phyloP scores from a whole-genome alignment of 2,329 filamentous ascomycete species.

The Chaetomiaceae sp. region DNA sequence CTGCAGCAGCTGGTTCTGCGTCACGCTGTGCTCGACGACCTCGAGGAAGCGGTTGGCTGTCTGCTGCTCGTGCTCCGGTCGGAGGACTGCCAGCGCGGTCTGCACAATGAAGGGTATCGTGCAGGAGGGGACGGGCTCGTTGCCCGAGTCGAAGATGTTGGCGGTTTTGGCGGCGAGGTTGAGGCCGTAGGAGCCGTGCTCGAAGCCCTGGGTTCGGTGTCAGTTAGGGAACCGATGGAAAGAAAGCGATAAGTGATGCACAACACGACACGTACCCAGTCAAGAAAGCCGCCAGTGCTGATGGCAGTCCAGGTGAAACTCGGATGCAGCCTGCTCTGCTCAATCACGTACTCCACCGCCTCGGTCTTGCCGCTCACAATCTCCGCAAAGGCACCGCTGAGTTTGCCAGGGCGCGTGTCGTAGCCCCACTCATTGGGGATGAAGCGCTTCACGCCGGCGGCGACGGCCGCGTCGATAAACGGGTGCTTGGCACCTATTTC shows the following conservation, averaged over 20 bases:
- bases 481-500: conserved; percentile 40
- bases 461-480: conserved; percentile 49
- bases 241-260: too few relatives aligned
- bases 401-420: conserved; percentile 27
- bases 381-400: conserved; percentile 14
- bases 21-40: conserved; percentile 47
- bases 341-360: conserved; percentile 44
- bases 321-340: conserved; percentile 36
- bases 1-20: conserved; percentile 49
- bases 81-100: conserved; percentile 46
- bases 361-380: conserved; percentile 26
- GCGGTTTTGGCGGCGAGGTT: conserved; percentile 41
- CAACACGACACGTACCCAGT: conserved; percentile 52
- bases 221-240: too few relatives aligned
- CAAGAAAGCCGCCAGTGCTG: conserved; percentile 52
- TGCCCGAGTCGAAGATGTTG: conserved; percentile 49
- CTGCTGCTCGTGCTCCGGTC: conserved; percentile 36
- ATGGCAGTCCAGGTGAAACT: conserved; percentile 53
- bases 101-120: conserved; percentile 46
- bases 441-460: conserved; percentile 51
- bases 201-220: conserved; percentile 15
- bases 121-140: conserved; percentile 42
- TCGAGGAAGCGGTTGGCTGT: conserved; percentile 52
- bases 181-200: conserved; percentile 46
- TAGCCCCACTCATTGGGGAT: conserved; percentile 48